phyloP scores from a whole-genome alignment of 768 basidiomycete species.

The Xanthoconium purpureum region DNA sequence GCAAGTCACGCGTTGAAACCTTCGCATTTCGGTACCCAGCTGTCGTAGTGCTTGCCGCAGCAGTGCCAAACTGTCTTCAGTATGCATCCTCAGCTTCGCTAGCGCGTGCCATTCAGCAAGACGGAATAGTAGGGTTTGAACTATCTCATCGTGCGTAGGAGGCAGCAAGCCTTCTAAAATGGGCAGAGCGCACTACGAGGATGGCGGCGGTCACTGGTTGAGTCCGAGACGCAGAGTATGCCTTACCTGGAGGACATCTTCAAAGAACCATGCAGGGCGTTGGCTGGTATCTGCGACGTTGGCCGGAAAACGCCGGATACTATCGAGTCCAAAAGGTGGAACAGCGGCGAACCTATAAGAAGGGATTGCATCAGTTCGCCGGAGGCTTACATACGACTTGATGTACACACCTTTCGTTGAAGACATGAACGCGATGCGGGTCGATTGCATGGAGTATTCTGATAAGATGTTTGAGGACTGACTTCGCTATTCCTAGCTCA shows the following conservation, averaged over 20 bases:
- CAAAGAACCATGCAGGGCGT: conserved; percentile 13
- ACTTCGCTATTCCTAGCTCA: neutral
- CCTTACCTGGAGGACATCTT: conserved; percentile 14
- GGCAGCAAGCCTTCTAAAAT: conserved; percentile 39
- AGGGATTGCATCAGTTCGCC: no score
- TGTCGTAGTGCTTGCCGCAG: neutral
- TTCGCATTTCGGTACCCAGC: neutral
- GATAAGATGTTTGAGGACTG: neutral
- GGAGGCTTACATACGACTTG: no score
- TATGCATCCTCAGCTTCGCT: no score
- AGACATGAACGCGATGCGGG: neutral
- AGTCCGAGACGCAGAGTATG: neutral
- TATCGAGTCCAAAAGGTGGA: conserved; percentile 3
- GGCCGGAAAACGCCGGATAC: conserved; percentile 35
- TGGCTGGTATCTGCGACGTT: conserved; percentile 40
- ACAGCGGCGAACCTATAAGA: neutral
- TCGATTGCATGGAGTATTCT: neutral
- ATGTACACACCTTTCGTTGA: neutral
- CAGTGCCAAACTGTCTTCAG: neutral
- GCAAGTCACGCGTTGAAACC: neutral
- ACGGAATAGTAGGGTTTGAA: conserved; percentile 23
- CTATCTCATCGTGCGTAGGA: conserved; percentile 16
- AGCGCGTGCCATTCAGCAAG: conserved; percentile 4
- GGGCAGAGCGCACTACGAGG: conserved; percentile 34
- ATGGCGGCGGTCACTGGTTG: neutral